Percentiles rank a stretch among this genome's conserved stretches.
Conservation (phyloP, 2,329 filamentous ascomycete genomes). For the Apiospora sp. region DNA sequence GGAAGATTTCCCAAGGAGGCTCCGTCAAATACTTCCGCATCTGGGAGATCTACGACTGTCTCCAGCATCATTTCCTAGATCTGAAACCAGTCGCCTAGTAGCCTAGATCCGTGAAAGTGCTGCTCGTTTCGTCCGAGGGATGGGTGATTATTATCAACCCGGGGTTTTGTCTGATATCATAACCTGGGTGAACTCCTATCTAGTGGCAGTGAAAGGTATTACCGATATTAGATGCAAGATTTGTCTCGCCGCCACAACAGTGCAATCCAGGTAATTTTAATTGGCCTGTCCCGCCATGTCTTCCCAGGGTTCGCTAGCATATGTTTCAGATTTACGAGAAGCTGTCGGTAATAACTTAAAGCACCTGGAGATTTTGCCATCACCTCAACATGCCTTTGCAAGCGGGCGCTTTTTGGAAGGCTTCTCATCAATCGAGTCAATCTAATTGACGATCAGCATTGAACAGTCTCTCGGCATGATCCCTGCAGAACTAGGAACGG, state of each 20-base stretch:
- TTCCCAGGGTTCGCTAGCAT: background rate
- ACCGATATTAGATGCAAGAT: conserved; percentile 4
- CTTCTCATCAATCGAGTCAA: background rate
- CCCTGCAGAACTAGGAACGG: conserved; percentile 14
- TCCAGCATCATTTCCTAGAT: background rate
- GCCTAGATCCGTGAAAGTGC: background rate
- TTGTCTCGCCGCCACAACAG: background rate
- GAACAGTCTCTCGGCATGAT: conserved; percentile 2
- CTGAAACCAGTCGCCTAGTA: conserved; percentile 17
- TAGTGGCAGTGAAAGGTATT: background rate
- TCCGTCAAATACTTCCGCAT: background rate
- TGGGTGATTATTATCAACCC: background rate
- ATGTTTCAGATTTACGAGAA: conserved; percentile 1
- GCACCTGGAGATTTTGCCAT: background rate
- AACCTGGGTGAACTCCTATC: background rate
- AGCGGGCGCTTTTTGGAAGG: background rate
- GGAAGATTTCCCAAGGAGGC: background rate
- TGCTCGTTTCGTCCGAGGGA: conserved; percentile 10
- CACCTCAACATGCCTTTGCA: background rate
- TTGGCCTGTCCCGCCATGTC: conserved; percentile 1
- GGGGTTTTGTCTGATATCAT: background rate
- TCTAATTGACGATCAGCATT: conserved; percentile 9
- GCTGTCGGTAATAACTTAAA: background rate
- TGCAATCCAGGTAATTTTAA: background rate
- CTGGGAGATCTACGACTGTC: conserved; percentile 4